phyloP scores from a whole-genome alignment of 345 rosid genomes.

The Eucalyptus rudis region DNA sequence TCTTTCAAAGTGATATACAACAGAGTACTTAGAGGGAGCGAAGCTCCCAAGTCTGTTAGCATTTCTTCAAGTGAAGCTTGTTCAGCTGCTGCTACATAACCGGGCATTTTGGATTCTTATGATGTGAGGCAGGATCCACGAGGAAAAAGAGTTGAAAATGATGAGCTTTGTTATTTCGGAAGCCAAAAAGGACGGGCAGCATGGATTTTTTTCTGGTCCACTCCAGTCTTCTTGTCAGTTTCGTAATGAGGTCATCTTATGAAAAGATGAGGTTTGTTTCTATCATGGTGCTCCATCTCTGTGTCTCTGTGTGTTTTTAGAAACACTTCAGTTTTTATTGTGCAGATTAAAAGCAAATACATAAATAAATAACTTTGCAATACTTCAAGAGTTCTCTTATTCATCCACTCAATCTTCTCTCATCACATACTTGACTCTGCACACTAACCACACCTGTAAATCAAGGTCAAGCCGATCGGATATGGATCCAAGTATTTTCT shows the following conservation, averaged over 20 bases:
- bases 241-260: background rate
- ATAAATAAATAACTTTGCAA: background rate
- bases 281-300: background rate
- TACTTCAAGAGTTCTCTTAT: background rate
- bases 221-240: background rate
- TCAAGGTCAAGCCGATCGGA: background rate
- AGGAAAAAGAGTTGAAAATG: background rate
- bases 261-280: background rate
- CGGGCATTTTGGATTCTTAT: background rate
- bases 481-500: background rate
- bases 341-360: background rate
- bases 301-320: background rate
- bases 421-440: background rate
- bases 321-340: background rate
- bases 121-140: background rate
- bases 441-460: background rate
- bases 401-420: background rate
- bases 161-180: background rate
- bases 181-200: background rate
- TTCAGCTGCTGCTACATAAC: constrained; percentile 28
- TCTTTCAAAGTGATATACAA: constrained; percentile 64
- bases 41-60: constrained; percentile 41
- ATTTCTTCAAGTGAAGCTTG: constrained; percentile 18
- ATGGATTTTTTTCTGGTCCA: background rate
- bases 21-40: constrained; percentile 77